phyloP scores from a whole-genome alignment of 164 flowering plant genomes.

The Platanus orientalis region DNA sequence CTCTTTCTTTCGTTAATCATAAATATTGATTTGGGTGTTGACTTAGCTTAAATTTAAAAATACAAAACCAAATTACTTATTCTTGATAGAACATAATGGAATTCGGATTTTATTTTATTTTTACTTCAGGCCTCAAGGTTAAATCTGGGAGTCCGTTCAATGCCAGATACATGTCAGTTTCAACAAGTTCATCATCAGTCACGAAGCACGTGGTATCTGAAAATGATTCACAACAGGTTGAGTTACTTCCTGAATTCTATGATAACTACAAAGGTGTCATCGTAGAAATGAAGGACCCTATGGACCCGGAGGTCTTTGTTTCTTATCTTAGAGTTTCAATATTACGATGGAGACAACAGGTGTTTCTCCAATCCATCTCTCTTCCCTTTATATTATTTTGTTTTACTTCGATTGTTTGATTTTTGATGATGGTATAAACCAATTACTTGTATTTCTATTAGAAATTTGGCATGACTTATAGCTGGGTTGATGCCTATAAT shows the following conservation, averaged over 20 bases:
- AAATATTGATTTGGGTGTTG: neutral
- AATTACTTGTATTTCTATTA: too few species aligned
- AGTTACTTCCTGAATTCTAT: conserved; percentile 27
- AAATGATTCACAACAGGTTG: conserved; percentile 23
- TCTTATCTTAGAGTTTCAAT: conserved; percentile 42
- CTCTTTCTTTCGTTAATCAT: neutral
- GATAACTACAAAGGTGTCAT: conserved; percentile 53
- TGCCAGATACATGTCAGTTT: neutral
- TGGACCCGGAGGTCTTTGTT: conserved; percentile 38
- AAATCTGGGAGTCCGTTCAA: neutral
- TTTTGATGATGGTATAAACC: too few species aligned
- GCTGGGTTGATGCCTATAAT: too few species aligned
- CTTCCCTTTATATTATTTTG: neutral
- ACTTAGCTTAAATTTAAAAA: neutral
- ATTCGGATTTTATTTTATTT: neutral
- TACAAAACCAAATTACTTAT: neutral
- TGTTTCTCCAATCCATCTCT: conserved; percentile 6
- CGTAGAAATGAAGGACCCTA: conserved; percentile 43
- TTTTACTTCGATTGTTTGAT: neutral
- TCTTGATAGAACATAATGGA: neutral
- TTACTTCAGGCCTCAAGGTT: neutral
- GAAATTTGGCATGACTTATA: too few species aligned
- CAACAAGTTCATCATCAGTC: neutral
- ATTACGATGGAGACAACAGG: conserved; percentile 51
- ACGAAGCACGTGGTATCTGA: conserved; percentile 14